Conservation (phyloP, 2,329 filamentous ascomycete genomes). For the Claviceps purpurea region DNA sequence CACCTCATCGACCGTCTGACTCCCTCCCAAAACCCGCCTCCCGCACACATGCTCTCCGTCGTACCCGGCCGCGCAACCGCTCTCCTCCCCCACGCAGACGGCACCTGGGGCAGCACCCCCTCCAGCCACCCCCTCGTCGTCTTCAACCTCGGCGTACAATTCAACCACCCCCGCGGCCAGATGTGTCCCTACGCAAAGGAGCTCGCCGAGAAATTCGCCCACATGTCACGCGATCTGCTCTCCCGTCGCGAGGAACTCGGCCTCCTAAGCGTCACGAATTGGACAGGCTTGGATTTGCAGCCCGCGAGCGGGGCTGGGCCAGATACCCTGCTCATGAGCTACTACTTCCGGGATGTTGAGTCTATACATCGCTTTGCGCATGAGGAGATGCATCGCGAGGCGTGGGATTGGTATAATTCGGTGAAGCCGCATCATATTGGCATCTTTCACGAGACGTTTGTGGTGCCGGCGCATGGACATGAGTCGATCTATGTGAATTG, state of each 20-base stretch:
- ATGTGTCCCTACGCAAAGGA: conserved; percentile 30
- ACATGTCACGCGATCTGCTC: conserved; percentile 23
- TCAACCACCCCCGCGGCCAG: conserved; percentile 35
- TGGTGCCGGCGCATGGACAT: conserved; percentile 28
- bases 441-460: conserved; percentile 43
- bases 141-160: conserved; percentile 29
- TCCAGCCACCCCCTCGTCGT: conserved; percentile 22
- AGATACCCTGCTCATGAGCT: conserved; percentile 29
- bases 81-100: conserved; percentile 16
- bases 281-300: conserved; percentile 14
- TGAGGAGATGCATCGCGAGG: conserved; percentile 30
- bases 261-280: conserved; percentile 30
- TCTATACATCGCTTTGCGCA: conserved; percentile 39
- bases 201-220: conserved; percentile 23
- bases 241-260: conserved; percentile 29
- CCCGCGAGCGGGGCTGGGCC: conserved; percentile 21
- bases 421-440: conserved; percentile 26
- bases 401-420: conserved; percentile 36
- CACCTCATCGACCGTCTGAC: conserved; percentile 15
- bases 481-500: conserved; percentile 39
- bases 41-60: conserved; percentile 11
- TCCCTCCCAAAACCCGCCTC: background rate
- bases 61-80: conserved; percentile 22
- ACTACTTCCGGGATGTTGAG: conserved; percentile 37
- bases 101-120: conserved; percentile 16